phyloP scores from a whole-genome alignment of 768 basidiomycete species.

The Hortiboletus campestris region DNA sequence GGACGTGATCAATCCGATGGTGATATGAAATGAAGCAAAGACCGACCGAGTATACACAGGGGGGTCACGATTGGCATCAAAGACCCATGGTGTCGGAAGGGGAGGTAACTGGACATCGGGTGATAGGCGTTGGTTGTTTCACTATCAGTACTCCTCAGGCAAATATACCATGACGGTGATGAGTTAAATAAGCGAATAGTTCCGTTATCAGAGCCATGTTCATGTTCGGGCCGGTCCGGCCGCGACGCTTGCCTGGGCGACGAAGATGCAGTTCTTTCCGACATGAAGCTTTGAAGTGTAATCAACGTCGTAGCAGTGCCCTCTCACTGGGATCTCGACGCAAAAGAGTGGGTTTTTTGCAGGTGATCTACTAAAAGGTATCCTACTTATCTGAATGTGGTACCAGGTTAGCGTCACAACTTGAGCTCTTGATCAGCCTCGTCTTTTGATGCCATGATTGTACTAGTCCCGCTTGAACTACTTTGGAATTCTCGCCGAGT shows the following conservation, averaged over 20 bases:
- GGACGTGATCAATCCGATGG: not conserved
- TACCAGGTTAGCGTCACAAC: no score
- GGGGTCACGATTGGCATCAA: slow-evolving; percentile 6
- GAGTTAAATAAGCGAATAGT: no score
- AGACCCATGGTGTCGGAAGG: not conserved
- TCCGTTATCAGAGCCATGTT: no score
- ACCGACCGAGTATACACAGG: slow-evolving; percentile 19
- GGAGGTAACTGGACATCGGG: not conserved
- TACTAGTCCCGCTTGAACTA: no score
- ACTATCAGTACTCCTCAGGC: no score
- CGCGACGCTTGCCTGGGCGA: not conserved
- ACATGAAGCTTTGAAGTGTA: not conserved
- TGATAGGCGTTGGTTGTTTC: not conserved
- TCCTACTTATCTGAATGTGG: no score
- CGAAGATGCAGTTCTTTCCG: not conserved
- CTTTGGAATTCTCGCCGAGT: no score
- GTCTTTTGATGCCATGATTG: not conserved
- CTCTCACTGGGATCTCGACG: not conserved
- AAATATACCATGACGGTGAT: no score
- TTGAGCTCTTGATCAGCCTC: not conserved
- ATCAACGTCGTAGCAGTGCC: not conserved
- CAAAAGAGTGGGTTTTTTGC: not conserved
- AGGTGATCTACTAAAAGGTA: not conserved
- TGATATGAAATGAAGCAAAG: no score
- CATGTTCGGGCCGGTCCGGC: no score